Percentiles rank a stretch among this genome's conserved stretches.
Evolutionary conservation across 805 yeast species (phyloP).

Genomic region (Metschnikowia picachoensis): DNA sequence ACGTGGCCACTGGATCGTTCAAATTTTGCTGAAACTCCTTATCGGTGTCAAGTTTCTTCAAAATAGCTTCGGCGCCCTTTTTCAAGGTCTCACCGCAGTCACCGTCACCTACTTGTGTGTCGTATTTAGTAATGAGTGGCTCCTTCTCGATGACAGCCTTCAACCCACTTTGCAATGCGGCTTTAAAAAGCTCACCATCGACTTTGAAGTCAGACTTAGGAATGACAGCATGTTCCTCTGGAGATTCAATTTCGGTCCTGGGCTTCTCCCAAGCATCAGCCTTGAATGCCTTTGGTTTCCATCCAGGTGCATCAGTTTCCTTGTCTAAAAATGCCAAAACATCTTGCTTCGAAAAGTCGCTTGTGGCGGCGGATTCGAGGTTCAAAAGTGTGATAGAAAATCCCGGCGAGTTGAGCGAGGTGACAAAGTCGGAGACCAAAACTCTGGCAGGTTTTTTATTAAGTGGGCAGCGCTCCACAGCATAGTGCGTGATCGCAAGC

Average conservation of each 20-base stretch:
- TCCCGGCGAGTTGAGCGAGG: constrained; percentile 91
- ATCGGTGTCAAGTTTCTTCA: constrained; percentile 44
- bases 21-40: constrained; percentile 26
- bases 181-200: constrained; percentile 44
- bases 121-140: constrained; percentile 79
- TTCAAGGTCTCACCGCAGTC: constrained; percentile 93
- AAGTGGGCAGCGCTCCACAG: constrained; percentile 48
- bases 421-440: constrained; percentile 75
- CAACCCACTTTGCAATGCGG: constrained; percentile 45
- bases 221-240: constrained; percentile 20
- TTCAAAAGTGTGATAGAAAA: constrained; percentile 81
- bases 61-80: constrained; percentile 73
- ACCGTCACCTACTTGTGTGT: constrained; percentile 92
- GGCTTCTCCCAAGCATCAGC: constrained; percentile 27
- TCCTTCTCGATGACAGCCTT: constrained; percentile 41
- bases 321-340: constrained; percentile 58
- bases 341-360: constrained; percentile 13
- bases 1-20: constrained; percentile 51
- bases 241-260: constrained; percentile 26
- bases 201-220: constrained; percentile 27
- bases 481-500: constrained; percentile 63
- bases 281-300: constrained; percentile 51
- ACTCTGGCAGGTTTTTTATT: constrained; percentile 64
- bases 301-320: constrained; percentile 77
- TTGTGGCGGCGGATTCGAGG: constrained; percentile 40